Base-by-base conservation (phyloP, 1,139 yeast genomes). In the Hanseniaspora gamundiae region DNA sequence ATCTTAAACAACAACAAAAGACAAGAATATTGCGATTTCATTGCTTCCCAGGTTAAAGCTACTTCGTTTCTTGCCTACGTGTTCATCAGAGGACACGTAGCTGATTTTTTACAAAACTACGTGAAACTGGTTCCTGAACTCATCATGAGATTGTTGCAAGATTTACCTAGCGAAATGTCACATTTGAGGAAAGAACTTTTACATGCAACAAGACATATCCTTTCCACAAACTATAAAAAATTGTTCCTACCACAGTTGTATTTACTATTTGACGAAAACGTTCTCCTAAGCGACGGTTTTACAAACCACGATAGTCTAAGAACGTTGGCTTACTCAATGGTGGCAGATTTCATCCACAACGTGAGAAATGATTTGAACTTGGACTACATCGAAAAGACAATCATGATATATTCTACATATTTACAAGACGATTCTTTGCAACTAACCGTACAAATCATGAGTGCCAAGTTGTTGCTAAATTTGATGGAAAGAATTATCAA, bases 11-110 rank as follows among this genome's bases (percentile, higher is more conserved):
- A 91, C 50, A 75, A 74, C 46, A 85, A 85, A 57, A 73, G 95
- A 53, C 71, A 78, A 17, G 81, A 85, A 0, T 91, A 81, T 62
- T 84, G 93, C 49, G 98, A 93, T 53, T 85, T 91, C 56, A 79
- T 91, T 17, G 67, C 85, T 36, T 93, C 95, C n/a, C 99, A 93
- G 62, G 95, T 93, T 35, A 93, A 93, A 60, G 95, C 97, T 1
- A 93, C 95, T 44, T 86, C 96, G 0, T 91, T 93, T 53, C 68
- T 93, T 56, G 97, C 98, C 0, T 93, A 88, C 60, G 87, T 88
- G 2, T 80, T 81, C 51, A 80, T 93, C 38, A 74, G 97, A 52
- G 91, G 94, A 8, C 83, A 80, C 55, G 79, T 94, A 1, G 73
- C 76, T 29, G 78, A 78, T 41, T 70, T 73, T 44, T 64, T 91